A percentile compares a stretch with the other conserved stretches of the same genome.
Conservation (phyloP, 495 filamentous ascomycete genomes). For the Apiosordaria backusii region DNA sequence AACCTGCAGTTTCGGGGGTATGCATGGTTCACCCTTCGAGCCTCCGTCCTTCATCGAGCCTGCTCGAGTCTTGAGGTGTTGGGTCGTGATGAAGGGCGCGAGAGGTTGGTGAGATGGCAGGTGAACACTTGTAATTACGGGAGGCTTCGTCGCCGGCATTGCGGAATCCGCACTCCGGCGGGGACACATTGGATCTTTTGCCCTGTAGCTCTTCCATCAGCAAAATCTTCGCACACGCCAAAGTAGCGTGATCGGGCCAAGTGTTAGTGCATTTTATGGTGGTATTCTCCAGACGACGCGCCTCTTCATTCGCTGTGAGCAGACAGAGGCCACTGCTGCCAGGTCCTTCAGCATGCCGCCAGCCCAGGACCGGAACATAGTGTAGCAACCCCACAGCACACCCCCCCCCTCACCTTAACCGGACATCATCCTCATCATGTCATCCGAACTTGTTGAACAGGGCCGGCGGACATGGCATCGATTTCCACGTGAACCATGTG, state of each 20-base stretch:
- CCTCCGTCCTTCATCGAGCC: no score
- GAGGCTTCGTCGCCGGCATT: constrained; percentile 18
- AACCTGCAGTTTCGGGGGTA: neutral
- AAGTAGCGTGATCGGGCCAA: neutral
- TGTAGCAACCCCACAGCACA: neutral
- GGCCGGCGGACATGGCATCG: neutral
- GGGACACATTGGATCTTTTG: neutral
- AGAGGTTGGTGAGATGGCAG: neutral
- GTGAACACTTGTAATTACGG: constrained; percentile 3
- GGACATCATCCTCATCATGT: neutral
- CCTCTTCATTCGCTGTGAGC: neutral
- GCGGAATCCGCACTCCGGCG: constrained; percentile 30
- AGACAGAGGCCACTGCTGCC: neutral
- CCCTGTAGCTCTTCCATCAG: neutral
- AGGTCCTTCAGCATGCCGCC: neutral
- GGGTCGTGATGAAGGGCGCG: no score
- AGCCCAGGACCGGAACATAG: neutral
- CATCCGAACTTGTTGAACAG: constrained; percentile 1
- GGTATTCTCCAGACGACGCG: neutral
- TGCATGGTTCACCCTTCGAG: no score
- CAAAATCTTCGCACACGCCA: neutral
- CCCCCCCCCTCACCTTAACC: neutral
- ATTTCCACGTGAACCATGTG: neutral
- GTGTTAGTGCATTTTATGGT: neutral
- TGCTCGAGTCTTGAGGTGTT: no score